These are phyloP conservation scores for Volutella citrinella DNA, from an alignment of 2,329 filamentous ascomycete species.

Conservation along the genomic window DNA sequence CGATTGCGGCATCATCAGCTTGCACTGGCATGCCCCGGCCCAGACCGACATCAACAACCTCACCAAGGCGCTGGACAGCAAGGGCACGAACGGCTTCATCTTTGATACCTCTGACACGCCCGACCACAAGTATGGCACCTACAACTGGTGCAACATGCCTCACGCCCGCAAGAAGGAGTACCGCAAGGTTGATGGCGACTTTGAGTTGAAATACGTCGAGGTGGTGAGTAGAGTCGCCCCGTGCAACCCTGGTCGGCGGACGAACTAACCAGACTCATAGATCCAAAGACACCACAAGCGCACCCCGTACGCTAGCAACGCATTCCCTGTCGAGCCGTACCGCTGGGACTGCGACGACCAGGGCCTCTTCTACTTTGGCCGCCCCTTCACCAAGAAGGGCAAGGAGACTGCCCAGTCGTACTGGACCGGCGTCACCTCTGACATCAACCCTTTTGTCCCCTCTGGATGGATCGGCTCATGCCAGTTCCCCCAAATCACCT, in stretches of 20 bases:
- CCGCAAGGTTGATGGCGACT: conserved; percentile 48
- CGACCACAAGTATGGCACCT: conserved; percentile 55
- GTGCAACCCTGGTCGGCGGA: too few relatives aligned
- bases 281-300: conserved; percentile 84
- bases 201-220: conserved; percentile 71
- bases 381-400: conserved; percentile 44
- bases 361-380: conserved; percentile 66
- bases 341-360: conserved; percentile 71
- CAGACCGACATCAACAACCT: conserved; percentile 60
- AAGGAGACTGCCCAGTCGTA: conserved; percentile 54
- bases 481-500: conserved; percentile 78
- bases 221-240: conserved; percentile 60
- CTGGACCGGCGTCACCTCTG: conserved; percentile 61
- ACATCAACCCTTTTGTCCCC: conserved; percentile 64
- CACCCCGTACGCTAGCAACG: conserved; percentile 75
- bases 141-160: conserved; percentile 88
- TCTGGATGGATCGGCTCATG: conserved; percentile 71
- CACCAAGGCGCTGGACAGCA: conserved; percentile 50
- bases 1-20: too few relatives aligned
- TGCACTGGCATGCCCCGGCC: conserved; percentile 58
- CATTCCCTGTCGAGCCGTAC: conserved; percentile 71
- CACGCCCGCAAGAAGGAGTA: conserved; percentile 72
- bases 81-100: conserved; percentile 69
- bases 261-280: conserved; percentile 29
- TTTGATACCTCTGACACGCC: conserved; percentile 66